Evolutionary conservation across 2,329 filamentous ascomycete genomes (phyloP), one percentile per base, ranked within the genome.

Genomic region (Didymella segeticola): DNA sequence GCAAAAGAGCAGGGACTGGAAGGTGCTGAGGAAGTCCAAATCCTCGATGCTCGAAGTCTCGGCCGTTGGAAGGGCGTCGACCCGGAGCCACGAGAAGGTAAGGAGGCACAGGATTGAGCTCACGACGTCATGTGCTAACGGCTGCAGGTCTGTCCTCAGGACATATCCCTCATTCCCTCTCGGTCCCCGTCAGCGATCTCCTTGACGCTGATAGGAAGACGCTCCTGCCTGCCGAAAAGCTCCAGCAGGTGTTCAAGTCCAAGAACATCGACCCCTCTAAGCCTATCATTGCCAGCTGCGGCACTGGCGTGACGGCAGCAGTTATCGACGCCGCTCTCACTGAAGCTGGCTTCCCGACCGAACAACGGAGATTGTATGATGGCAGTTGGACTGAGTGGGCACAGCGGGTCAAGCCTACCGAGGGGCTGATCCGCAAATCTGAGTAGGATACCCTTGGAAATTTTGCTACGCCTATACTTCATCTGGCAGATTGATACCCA

Each of bases 301-400:
- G 95, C 11, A 97, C 93, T 6, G 95, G 95, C 27, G 93, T 99
- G 45, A 98, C 93, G 10, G 95, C 95, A 7, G 91, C 90, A 15
- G 85, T 97, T 36, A 86, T 99, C 34, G 95, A 99, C 71, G 89
- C 92, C 30, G 95, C 92, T 2, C 78, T 99, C 47, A 86, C 85
- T 25, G 87, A 91, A 74, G 91, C 93, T 19, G 88, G 87, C 1
- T 93, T 86, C 69, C 90, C 89, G 2, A 79, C 84, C 4, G 83
- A 87, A 56, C 84, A 84, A 48, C 85, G 90, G 62, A 87, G 84
- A 70, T 82, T 99, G 19, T 99, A 99, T 69, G 95, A 99, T 74
- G 95, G 95, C 41, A 96, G 93, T 75, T 99, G 95, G 95, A 98
- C 95, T 84, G 96, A 81, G 86, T 89, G 86, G 86, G 87, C 86